Evolutionary conservation across 139 green algal species (phyloP).

Genomic region (Picochlorum costavermella): DNA sequence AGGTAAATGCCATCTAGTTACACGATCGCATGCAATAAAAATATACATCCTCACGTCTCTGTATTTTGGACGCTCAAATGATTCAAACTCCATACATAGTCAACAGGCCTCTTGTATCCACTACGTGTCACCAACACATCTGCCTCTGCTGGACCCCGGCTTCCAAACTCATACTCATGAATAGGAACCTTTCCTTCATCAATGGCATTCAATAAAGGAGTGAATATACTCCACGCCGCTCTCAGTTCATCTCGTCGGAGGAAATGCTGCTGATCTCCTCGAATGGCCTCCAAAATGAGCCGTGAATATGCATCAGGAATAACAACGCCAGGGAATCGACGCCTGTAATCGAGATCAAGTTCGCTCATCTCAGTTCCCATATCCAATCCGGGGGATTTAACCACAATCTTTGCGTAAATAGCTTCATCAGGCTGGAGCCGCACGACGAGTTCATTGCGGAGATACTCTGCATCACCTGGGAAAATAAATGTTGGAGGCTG

Average conservation of each 20-base stretch:
- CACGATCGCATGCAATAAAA: neutral
- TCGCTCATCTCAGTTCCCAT: constrained; percentile 66
- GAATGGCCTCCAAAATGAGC: constrained; percentile 86
- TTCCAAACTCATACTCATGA: constrained; percentile 49
- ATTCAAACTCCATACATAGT: constrained; percentile 42
- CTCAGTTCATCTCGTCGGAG: constrained; percentile 85
- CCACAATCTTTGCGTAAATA: constrained; percentile 91
- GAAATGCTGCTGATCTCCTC: constrained; percentile 94
- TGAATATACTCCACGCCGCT: constrained; percentile 91
- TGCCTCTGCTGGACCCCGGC: constrained; percentile 41
- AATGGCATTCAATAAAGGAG: constrained; percentile 76
- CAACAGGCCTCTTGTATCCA: constrained; percentile 44
- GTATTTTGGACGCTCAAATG: neutral
- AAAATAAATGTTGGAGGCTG: constrained; percentile 33
- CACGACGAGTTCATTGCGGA: constrained; percentile 94
- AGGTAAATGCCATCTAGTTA: neutral
- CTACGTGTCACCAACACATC: constrained; percentile 43
- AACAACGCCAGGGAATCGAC: constrained; percentile 35
- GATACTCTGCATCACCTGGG: constrained; percentile 22
- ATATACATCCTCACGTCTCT: neutral
- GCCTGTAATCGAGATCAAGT: constrained; percentile 72
- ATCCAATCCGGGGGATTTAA: constrained; percentile 80
- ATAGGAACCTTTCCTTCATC: constrained; percentile 51
- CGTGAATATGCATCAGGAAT: constrained; percentile 94
- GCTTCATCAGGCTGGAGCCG: constrained; percentile 73